Evolutionary conservation across 2,329 filamentous ascomycete genomes (phyloP).

Genomic region (Colletotrichum lupini): DNA sequence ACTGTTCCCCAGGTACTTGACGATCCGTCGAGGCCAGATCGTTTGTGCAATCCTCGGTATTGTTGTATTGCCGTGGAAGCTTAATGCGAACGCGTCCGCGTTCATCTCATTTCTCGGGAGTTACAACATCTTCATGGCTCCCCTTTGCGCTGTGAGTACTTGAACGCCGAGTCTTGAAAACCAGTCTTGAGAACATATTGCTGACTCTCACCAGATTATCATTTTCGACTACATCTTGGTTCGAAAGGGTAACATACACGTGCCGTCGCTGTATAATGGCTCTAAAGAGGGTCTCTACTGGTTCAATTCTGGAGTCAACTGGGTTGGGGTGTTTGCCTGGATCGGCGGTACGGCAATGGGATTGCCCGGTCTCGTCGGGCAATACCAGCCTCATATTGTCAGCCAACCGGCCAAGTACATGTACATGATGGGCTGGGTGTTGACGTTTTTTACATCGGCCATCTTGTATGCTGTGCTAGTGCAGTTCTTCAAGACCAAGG

Average conservation of each 20-base stretch:
- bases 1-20: slow-evolving; percentile 45
- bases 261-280: slow-evolving; percentile 45
- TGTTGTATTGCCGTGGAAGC: slow-evolving; percentile 46
- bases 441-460: slow-evolving; percentile 42
- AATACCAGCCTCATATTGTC: slow-evolving; percentile 41
- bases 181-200: background rate
- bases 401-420: slow-evolving; percentile 40
- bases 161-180: too few relatives aligned
- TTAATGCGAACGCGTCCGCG: slow-evolving; percentile 38
- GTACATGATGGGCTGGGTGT: slow-evolving; percentile 45
- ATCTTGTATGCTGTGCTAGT: slow-evolving; percentile 40
- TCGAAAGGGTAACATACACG: slow-evolving; percentile 45
- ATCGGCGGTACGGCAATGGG: slow-evolving; percentile 40
- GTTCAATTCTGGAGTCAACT: slow-evolving; percentile 47
- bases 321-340: slow-evolving; percentile 41
- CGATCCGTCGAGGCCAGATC: slow-evolving; percentile 46
- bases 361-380: slow-evolving; percentile 42
- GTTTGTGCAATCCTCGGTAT: slow-evolving; percentile 45
- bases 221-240: slow-evolving; percentile 48
- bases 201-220: slow-evolving; percentile 39
- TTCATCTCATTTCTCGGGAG: slow-evolving; percentile 42
- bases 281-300: slow-evolving; percentile 44
- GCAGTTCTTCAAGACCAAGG: slow-evolving; percentile 37
- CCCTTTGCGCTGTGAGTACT: slow-evolving; percentile 39
- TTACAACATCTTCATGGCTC: slow-evolving; percentile 44